Conservation (phyloP, 768 basidiomycete genomes). For the Auriscalpium microsporum region DNA sequence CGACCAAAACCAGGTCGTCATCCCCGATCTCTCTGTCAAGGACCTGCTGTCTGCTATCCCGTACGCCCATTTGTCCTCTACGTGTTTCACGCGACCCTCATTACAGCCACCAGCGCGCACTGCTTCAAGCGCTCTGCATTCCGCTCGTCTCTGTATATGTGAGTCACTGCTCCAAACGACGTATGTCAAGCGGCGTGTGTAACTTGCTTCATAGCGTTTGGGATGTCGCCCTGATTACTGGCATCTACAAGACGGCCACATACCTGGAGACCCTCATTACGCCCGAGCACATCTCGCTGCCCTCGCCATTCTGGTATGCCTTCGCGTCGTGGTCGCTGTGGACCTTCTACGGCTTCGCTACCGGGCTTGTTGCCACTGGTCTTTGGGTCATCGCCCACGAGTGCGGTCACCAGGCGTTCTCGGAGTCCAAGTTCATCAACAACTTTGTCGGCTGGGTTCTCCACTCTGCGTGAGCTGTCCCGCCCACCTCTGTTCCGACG, state of each 20-base stretch:
- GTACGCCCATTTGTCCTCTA: slow-evolving; percentile 33
- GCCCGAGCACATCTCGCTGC: slow-evolving; percentile 44
- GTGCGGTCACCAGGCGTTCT: slow-evolving; percentile 95
- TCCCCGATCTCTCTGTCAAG: slow-evolving; percentile 84
- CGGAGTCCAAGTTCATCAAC: slow-evolving; percentile 85
- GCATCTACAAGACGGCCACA: slow-evolving; percentile 57
- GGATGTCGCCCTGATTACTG: slow-evolving; percentile 65
- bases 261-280: slow-evolving; percentile 58
- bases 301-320: slow-evolving; percentile 53
- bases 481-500: slow-evolving; percentile 20
- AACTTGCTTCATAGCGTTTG: slow-evolving; percentile 41
- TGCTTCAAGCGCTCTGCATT: slow-evolving; percentile 89
- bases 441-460: slow-evolving; percentile 88
- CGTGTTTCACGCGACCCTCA: neutral
- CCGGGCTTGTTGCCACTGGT: slow-evolving; percentile 84
- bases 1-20: slow-evolving; percentile 53
- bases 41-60: slow-evolving; percentile 80
- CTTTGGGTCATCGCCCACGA: slow-evolving; percentile 94
- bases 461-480: slow-evolving; percentile 61
- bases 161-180: slow-evolving; percentile 20
- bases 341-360: slow-evolving; percentile 72
- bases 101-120: slow-evolving; percentile 45
- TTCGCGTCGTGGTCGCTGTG: slow-evolving; percentile 60
- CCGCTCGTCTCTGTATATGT: slow-evolving; percentile 74
- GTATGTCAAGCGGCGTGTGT: slow-evolving; percentile 6